A percentile compares a stretch with the other conserved stretches of the same genome.
Evolutionary conservation across 1,284 basidiomycete species (phyloP).

Genomic region (Sporisorium scitamineum): DNA sequence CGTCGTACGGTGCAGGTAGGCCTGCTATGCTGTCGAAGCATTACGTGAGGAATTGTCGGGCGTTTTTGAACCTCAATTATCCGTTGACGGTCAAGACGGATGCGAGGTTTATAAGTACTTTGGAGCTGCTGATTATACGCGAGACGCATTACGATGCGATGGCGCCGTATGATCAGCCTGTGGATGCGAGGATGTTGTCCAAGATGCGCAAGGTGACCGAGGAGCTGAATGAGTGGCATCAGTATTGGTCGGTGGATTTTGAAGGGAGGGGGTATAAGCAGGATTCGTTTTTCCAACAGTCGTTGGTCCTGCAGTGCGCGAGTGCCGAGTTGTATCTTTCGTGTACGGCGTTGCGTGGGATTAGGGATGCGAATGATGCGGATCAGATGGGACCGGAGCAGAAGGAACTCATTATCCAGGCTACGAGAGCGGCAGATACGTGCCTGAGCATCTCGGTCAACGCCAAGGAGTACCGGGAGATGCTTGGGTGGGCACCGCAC

Average conservation of each 20-base stretch:
- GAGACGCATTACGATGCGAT: slow-evolving; percentile 89
- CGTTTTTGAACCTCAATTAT: slow-evolving; percentile 82
- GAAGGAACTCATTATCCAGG: slow-evolving; percentile 90
- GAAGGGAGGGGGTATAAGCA: slow-evolving; percentile 82
- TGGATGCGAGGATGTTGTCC: slow-evolving; percentile 83
- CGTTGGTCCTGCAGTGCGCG: slow-evolving; percentile 85
- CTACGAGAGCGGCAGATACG: slow-evolving; percentile 87
- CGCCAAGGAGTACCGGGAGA: slow-evolving; percentile 81
- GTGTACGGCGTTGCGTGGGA: slow-evolving; percentile 86
- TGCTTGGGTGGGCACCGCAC: slow-evolving; percentile 88
- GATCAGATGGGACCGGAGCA: slow-evolving; percentile 95
- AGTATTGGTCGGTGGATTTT: slow-evolving; percentile 83
- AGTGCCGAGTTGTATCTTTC: slow-evolving; percentile 93
- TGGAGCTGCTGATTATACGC: slow-evolving; percentile 85
- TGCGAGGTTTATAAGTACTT: slow-evolving; percentile 83
- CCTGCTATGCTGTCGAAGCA: slow-evolving; percentile 85
- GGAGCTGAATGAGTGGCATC: slow-evolving; percentile 88
- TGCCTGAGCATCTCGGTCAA: slow-evolving; percentile 84
- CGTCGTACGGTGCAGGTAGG: slow-evolving; percentile 90
- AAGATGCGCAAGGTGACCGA: slow-evolving; percentile 86
- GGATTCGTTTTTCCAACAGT: slow-evolving; percentile 83
- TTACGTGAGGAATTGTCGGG: slow-evolving; percentile 85
- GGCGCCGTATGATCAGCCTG: slow-evolving; percentile 84
- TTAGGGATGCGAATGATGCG: slow-evolving; percentile 76
- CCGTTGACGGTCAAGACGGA: slow-evolving; percentile 87